Evolutionary conservation across 805 yeast genomes (phyloP), one percentile per base, ranked within the genome.

Genomic region (Myxozyma mucilagina): DNA sequence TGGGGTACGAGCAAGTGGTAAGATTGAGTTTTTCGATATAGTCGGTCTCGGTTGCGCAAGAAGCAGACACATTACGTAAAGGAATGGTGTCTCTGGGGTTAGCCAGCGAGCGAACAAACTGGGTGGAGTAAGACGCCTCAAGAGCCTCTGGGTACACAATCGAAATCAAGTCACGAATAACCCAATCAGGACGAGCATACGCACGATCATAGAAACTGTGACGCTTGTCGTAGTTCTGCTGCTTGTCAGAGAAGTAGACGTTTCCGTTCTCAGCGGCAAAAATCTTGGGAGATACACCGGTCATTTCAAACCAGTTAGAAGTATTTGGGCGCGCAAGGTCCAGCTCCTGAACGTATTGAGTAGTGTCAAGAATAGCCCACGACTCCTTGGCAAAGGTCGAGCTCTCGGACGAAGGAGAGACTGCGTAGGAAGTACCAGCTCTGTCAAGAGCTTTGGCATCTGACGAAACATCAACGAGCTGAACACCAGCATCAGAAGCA

Each of bases 371-470:
- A 6, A 47, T 24, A 18, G 45, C 58, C 58, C 58, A 54, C 1
- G 58, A 54, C 59, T 54, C 43, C 44, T 52, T n/a, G 24, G 58
- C 60, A 34, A 54, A 36, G 18, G 59, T 24, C 14, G 59, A n/a
- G 39, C 59, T 52, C 43, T 14, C 47, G 32, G 50, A 31, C 50
- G 10, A 10, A 32, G 43, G 20, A 54, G 20, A 11, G 5, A 43
- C 59, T 18, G 16, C 24, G 24, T 13, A 18, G n/a, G 16, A 41
- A n/a, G 39, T 35, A 24, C 29, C 58, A 4, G 44, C 32, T 2
- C 18, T 29, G 16, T 42, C 18, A 6, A 42, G 11, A 42, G 45
- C 45, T 9, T 13, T 13, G 16, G 20, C 45, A 4, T 42, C 45
- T n/a, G 39, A 24, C 9, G 56, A 53, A 18, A 54, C 57, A 24